Base-by-base conservation (phyloP, 1,284 basidiomycete species). In the Sporisorium scitamineum region DNA sequence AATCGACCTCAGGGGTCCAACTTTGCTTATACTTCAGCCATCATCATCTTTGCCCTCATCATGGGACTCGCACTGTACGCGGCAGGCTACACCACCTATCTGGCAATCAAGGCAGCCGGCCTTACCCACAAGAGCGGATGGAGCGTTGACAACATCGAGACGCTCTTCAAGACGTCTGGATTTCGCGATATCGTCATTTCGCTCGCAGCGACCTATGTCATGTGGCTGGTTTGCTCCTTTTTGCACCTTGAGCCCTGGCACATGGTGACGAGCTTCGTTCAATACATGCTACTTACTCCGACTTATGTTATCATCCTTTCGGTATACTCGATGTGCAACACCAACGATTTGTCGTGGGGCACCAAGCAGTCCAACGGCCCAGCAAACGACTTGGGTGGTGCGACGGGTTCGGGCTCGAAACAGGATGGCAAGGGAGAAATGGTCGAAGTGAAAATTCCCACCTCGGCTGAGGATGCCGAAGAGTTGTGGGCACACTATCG, bases 241-340 rank as follows among this genome's bases (percentile, higher is more conserved):
- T 54, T 83, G 54, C 83, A 81, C 54, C 32, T 82, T 5, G 82
- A 85, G 51, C 83, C 84, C 8, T 84, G 80, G 77, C 84, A 85
- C 70, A 80, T 85, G 78, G 59, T 85, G 32, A 85, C 83, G 1
- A 77, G 74, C 42, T 65, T 83, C 34, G 27, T 84, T 8, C 84
- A 84, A 70, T 85, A 82, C 52, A 59, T 84, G 29, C 79, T 85
- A 48, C 48, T 85, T 26, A 77, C 78, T 13, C 83, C 84, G 16
- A 79, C 78, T 10, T 83, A 83, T 64, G 63, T 84, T 45, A 83
- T 82, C 64, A 75, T 84, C 39, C 69, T 85, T 47, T 78, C 76
- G 54, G 80, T 85, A 44, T 85, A 84, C 55, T 79, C 80, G 24
- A 82, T 85, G 63, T 83, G 80, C 73, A 84, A 85, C 72, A 80